These are phyloP conservation scores for Candida railenensis DNA, from an alignment of 805 yeast genomes.

Conservation along the genomic window DNA sequence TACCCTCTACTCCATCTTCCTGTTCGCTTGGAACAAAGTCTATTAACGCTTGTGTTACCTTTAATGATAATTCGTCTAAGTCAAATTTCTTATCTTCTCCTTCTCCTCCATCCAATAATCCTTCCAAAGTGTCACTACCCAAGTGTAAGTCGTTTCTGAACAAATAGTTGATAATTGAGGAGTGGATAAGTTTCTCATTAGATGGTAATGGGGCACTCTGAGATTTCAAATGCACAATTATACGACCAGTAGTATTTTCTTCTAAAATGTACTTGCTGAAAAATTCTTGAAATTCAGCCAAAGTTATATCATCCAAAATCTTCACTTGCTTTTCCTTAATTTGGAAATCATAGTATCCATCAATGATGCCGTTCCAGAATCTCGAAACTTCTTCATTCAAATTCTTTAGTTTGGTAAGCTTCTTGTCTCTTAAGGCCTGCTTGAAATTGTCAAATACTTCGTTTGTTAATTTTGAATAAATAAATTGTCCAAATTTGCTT, in stretches of 20 bases:
- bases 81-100: constrained; percentile 6
- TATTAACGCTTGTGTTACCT: not conserved
- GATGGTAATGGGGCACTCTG: constrained; percentile 28
- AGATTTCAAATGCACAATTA: constrained; percentile 51
- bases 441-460: constrained; percentile 71
- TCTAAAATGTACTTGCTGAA: constrained; percentile 43
- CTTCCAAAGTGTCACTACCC: constrained; percentile 24
- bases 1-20: not conserved
- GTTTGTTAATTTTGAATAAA: constrained; percentile 49
- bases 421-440: constrained; percentile 62
- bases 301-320: constrained; percentile 50
- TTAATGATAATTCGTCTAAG: not conserved
- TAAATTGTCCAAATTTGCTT: constrained; percentile 39
- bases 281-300: constrained; percentile 56
- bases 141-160: constrained; percentile 20
- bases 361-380: constrained; percentile 65
- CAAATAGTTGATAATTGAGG: constrained; percentile 25
- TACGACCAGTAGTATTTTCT: not conserved
- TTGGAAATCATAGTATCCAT: constrained; percentile 78
- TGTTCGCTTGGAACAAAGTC: constrained; percentile 4
- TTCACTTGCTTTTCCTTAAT: constrained; percentile 57
- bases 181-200: constrained; percentile 18
- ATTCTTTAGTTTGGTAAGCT: constrained; percentile 72
- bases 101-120: constrained; percentile 6
- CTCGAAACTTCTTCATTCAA: constrained; percentile 70